Percentiles rank a stretch among this genome's conserved stretches.
Conservation (phyloP, 2,329 filamentous ascomycete species). For the Sporothrix globosa region DNA sequence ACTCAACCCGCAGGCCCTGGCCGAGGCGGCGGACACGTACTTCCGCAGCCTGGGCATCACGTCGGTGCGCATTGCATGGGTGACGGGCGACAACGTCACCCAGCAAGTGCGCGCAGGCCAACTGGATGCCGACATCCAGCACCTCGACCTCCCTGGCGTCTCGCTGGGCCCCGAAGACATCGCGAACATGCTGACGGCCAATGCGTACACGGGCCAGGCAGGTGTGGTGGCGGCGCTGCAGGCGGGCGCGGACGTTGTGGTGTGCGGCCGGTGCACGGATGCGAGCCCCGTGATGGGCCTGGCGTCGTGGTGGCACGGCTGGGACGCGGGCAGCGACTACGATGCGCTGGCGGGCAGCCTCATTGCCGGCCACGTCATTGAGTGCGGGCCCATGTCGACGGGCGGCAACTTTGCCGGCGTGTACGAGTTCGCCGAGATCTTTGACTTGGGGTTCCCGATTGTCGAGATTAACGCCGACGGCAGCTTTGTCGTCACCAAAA, state of each 20-base stretch:
- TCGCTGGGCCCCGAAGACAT: neutral
- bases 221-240: constrained; percentile 52
- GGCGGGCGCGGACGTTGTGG: constrained; percentile 50
- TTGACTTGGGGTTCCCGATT: too few relatives aligned
- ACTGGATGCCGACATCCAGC: neutral
- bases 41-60: constrained; percentile 29
- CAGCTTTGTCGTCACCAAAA: too few relatives aligned
- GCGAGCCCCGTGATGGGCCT: constrained; percentile 57
- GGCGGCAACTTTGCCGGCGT: constrained; percentile 57
- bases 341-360: too few relatives aligned
- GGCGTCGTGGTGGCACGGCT: too few relatives aligned
- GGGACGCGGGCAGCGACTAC: too few relatives aligned
- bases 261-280: constrained; percentile 49
- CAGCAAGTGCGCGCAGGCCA: neutral
- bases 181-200: constrained; percentile 43
- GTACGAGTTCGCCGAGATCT: too few relatives aligned
- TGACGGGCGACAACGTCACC: constrained; percentile 50
- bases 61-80: constrained; percentile 49
- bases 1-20: constrained; percentile 54
- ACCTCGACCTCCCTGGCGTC: constrained; percentile 7
- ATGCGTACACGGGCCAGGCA: constrained; percentile 57
- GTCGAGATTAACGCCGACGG: too few relatives aligned
- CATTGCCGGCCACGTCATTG: too few relatives aligned
- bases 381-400: constrained; percentile 57
- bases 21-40: constrained; percentile 38